Conservation (phyloP, 2,329 filamentous ascomycete species). For the Clonostachys byssicola region DNA sequence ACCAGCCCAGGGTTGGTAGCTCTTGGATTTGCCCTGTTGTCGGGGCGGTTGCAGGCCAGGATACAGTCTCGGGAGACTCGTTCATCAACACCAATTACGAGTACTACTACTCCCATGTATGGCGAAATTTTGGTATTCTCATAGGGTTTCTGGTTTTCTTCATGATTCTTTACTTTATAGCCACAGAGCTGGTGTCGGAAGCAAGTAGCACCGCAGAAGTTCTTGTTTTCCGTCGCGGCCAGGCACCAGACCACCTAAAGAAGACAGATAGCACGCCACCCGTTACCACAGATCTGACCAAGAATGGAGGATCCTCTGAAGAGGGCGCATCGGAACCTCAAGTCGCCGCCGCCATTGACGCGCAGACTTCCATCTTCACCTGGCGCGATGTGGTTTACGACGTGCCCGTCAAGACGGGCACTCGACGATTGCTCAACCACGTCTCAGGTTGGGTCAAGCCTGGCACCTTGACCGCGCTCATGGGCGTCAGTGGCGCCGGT, state of each 20-base stretch:
- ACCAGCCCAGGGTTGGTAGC: constrained; percentile 10
- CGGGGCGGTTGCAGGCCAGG: constrained; percentile 49
- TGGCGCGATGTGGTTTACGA: constrained; percentile 71
- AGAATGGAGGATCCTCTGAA: too few relatives aligned
- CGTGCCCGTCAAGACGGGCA: constrained; percentile 61
- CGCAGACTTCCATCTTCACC: constrained; percentile 55
- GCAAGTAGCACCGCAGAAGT: constrained; percentile 51
- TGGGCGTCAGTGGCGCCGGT: constrained; percentile 55
- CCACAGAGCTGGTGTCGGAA: constrained; percentile 33
- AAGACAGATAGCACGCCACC: constrained; percentile 24
- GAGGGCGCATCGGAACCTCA: constrained; percentile 43
- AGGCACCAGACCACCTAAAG: constrained; percentile 31
- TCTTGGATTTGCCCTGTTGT: constrained; percentile 51
- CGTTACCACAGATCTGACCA: too few relatives aligned
- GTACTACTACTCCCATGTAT: constrained; percentile 45
- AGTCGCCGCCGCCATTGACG: constrained; percentile 15
- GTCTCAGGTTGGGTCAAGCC: constrained; percentile 87
- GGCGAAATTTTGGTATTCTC: constrained; percentile 62
- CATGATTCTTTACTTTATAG: constrained; percentile 20
- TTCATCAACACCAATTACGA: constrained; percentile 50
- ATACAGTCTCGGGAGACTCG: constrained; percentile 48
- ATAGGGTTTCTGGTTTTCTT: constrained; percentile 52
- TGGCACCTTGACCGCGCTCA: constrained; percentile 78
- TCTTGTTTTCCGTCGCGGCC: constrained; percentile 46
- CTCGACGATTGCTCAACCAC: constrained; percentile 60